Evolutionary conservation across 441 rosid species (phyloP).

Genomic region (Viola pubescens): DNA sequence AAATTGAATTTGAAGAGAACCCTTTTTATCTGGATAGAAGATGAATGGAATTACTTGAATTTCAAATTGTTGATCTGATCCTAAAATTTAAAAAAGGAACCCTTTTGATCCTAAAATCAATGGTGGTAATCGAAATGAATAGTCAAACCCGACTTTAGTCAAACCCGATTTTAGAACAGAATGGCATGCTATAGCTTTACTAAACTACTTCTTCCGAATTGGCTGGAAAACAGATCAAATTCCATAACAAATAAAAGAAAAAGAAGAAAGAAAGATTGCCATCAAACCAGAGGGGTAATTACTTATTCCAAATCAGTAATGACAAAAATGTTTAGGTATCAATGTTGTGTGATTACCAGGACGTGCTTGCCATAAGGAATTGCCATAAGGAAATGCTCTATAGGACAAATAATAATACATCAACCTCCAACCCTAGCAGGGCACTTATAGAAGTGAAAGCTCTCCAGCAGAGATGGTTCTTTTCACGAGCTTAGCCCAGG

Average conservation of each 20-base stretch:
- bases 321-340: slow-evolving; percentile 8
- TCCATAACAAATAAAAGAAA: background rate
- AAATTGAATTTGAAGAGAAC: too few species aligned
- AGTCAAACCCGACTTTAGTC: too few species aligned
- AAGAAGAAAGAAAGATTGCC: background rate
- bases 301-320: slow-evolving; percentile 6
- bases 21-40: too few species aligned
- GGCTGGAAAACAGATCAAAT: too few species aligned
- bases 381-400: slow-evolving; percentile 7
- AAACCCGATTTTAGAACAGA: too few species aligned
- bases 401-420: background rate
- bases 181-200: too few species aligned
- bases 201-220: too few species aligned
- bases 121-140: too few species aligned
- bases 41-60: too few species aligned
- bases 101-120: background rate
- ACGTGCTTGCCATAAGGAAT: slow-evolving; percentile 3
- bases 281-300: background rate
- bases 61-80: too few species aligned
- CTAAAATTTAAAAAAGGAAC: too few species aligned
- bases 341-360: background rate
- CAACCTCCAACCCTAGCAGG: slow-evolving; percentile 3
- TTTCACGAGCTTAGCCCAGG: slow-evolving; percentile 83
- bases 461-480: slow-evolving; percentile 68
- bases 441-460: slow-evolving; percentile 45